phyloP scores from a whole-genome alignment of 1,139 yeast genomes.

The Lodderomyces margitis region DNA sequence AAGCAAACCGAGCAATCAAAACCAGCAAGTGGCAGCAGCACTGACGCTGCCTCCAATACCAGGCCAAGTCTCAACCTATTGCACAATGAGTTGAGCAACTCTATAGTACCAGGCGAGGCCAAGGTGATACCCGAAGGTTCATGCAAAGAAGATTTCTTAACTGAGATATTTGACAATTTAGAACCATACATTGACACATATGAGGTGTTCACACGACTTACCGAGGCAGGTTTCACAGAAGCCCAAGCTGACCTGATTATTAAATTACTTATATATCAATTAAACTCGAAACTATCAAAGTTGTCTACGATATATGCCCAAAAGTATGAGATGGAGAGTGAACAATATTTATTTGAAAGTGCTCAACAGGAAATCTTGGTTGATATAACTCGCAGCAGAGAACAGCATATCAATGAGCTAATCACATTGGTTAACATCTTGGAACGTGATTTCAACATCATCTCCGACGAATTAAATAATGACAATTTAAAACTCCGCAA shows the following conservation, averaged over 20 bases:
- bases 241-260: conserved; percentile 55
- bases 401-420: conserved; percentile 65
- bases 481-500: conserved; percentile 64
- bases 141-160: conserved; percentile 21
- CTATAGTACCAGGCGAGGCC: conserved; percentile 7
- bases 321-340: conserved; percentile 75
- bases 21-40: not conserved
- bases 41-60: not conserved
- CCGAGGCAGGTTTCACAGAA: conserved; percentile 48
- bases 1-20: conserved; percentile 1
- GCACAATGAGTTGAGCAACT: conserved; percentile 5
- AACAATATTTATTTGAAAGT: conserved; percentile 83
- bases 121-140: conserved; percentile 11
- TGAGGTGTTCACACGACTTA: conserved; percentile 40
- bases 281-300: conserved; percentile 55
- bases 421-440: conserved; percentile 66
- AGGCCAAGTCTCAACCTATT: not conserved
- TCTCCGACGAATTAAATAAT: conserved; percentile 77
- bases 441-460: conserved; percentile 67
- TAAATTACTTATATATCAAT: conserved; percentile 45
- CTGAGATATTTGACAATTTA: conserved; percentile 39
- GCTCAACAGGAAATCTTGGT: conserved; percentile 86
- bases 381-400: conserved; percentile 74
- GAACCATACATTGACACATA: conserved; percentile 56
- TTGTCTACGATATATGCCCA: conserved; percentile 62